Percentiles rank a stretch among this genome's conserved stretches.
Conservation (phyloP, 768 basidiomycete genomes). For the Leccinum broughii region DNA sequence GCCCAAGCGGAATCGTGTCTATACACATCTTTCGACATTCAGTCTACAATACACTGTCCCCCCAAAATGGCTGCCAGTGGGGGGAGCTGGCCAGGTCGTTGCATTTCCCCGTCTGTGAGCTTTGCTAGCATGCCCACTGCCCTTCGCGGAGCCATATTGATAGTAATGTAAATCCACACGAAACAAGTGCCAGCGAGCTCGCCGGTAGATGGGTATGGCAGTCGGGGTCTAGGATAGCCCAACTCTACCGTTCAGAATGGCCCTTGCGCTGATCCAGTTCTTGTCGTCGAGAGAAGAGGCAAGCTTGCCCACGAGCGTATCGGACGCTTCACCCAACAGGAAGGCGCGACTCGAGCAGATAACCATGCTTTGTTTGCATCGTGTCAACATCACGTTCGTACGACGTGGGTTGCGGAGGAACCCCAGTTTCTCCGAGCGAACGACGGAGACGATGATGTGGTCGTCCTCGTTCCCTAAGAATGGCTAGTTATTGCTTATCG, state of each 20-base stretch:
- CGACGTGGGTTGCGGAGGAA: conserved; percentile 64
- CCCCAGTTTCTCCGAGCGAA: conserved; percentile 57
- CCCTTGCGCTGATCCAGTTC: conserved; percentile 17
- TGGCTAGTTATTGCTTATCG: conserved; percentile 6
- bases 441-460: conserved; percentile 69
- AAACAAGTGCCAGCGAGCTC: conserved; percentile 7
- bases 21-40: no score
- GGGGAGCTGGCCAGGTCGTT: neutral
- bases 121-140: neutral
- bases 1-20: no score
- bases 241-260: neutral
- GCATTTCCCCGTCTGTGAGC: neutral
- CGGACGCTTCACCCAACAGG: conserved; percentile 18
- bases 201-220: neutral
- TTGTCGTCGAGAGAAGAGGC: conserved; percentile 11
- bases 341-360: conserved; percentile 54
- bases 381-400: conserved; percentile 85
- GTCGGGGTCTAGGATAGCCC: neutral
- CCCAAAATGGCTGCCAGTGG: no score
- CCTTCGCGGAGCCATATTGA: neutral
- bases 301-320: conserved; percentile 29
- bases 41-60: no score
- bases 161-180: neutral
- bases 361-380: conserved; percentile 74
- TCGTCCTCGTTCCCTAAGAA: conserved; percentile 77